Conservation (phyloP, 805 yeast species). For the Candida michaelii region DNA sequence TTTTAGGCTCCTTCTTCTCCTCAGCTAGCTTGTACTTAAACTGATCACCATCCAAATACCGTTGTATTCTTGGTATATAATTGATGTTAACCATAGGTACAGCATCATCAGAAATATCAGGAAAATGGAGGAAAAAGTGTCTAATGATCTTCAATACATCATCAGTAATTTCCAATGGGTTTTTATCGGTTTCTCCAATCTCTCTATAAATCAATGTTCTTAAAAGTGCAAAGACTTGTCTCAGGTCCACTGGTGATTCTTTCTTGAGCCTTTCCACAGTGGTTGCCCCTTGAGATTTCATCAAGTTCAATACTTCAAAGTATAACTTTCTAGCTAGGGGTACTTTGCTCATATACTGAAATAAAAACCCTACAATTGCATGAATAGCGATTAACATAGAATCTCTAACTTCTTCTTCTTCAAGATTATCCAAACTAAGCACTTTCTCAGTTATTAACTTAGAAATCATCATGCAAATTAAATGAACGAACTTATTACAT, state of each 20-base stretch:
- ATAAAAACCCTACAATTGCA: conserved; percentile 9
- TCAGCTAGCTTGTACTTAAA: too few relatives aligned
- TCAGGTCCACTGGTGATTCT: too few relatives aligned
- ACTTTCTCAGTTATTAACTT: conserved; percentile 2
- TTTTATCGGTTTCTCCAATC: too few relatives aligned
- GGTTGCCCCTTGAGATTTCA: background rate
- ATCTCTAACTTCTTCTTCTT: too few relatives aligned
- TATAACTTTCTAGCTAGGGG: conserved; percentile 13
- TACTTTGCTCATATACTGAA: conserved; percentile 12
- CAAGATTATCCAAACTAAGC: too few relatives aligned
- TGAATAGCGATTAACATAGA: conserved; percentile 3
- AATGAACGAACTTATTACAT: conserved; percentile 45
- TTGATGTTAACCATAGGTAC: conserved; percentile 11
- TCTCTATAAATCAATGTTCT: too few relatives aligned
- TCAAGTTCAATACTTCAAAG: conserved; percentile 8
- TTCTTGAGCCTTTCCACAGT: too few relatives aligned
- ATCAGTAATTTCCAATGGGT: too few relatives aligned
- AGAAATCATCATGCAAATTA: conserved; percentile 61
- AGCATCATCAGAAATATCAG: conserved; percentile 3
- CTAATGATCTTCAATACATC: too few relatives aligned
- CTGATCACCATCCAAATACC: conserved; percentile 9
- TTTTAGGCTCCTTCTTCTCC: too few relatives aligned
- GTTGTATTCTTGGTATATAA: conserved; percentile 31
- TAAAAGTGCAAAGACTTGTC: too few relatives aligned
- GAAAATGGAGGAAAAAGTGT: conserved; percentile 4